Conservation (phyloP, 306 rosid species). For the Crataegus laevigata region DNA sequence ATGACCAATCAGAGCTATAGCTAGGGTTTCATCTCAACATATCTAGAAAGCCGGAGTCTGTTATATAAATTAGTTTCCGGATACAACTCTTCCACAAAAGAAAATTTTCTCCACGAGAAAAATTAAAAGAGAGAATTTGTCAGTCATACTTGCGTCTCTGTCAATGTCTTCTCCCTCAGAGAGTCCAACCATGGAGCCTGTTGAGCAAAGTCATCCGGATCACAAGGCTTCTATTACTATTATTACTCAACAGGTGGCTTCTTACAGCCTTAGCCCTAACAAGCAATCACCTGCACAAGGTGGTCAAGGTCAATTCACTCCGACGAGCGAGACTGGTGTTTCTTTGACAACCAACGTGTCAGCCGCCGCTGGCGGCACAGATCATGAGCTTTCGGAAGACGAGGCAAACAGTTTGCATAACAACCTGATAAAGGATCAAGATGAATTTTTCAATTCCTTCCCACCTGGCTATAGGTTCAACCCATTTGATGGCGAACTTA, state of each 20-base stretch:
- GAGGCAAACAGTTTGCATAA: not conserved
- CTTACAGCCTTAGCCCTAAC: not conserved
- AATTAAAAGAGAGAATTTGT: not conserved
- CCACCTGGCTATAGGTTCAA: conserved; percentile 5
- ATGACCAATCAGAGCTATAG: not conserved
- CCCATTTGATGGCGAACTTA: conserved; percentile 10
- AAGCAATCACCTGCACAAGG: not conserved
- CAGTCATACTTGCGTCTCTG: not conserved
- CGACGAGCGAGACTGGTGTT: not conserved
- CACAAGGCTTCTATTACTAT: not conserved
- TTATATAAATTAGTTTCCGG: not conserved
- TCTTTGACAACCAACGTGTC: not conserved
- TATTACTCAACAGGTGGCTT: not conserved
- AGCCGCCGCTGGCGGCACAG: not conserved
- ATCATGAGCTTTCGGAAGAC: not conserved
- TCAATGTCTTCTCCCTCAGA: conserved; percentile 8
- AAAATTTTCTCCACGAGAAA: not conserved
- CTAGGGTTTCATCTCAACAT: not conserved
- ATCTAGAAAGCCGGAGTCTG: not conserved
- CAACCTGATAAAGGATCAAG: not conserved
- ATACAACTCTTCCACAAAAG: not conserved
- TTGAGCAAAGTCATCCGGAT: not conserved
- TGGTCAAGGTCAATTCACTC: not conserved
- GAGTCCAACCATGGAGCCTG: conserved; percentile 12
- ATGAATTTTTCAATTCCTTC: not conserved